Base-by-base conservation (phyloP, 2,329 filamentous ascomycete species). In the Xylaria sp. region DNA sequence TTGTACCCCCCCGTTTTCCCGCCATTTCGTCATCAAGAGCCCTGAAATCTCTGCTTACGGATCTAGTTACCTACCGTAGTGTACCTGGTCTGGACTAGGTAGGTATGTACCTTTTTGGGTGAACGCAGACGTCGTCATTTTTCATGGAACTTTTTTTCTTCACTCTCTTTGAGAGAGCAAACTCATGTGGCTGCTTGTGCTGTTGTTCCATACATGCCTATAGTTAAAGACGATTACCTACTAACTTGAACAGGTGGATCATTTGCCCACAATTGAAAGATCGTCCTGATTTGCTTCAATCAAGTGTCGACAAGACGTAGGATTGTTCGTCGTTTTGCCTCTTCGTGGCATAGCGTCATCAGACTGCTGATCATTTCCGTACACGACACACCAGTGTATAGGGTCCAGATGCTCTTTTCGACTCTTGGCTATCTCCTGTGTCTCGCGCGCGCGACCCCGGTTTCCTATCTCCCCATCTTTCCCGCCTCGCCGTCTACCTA, bases 291-390 rank as follows among this genome's bases (percentile, higher is more conserved):
- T 58, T 60, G 42, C 53, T 63, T 56, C 36, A 31, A 60, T 59
- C 28, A 69, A 65, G 44, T 42, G 59, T 58, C 53, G 36, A 60
- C 49, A 54, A 49, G 63, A 56, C 58, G 58, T 49, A 63, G 67
- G 68, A 67, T 63, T 62, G 65, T 51, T 53, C 64, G 67, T 71
- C 63, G 61, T 72, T 73, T 72, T 74, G 72, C 70, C 71, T 72
- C 72, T 72, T 72, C 72, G 67, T 51, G 67, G 72, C 66, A 73
- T 76, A 76, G 75, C 75, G 75, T 75, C 74, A 74, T 76, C 73
- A 64, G 74, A 66, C 71, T 72, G 75, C 74, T 75, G 75, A 77
- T 77, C 75, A 73, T 74, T 77, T 66, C 75, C 74, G 68, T 66
- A 69, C 74, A 62, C 70, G 71, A 74, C 67, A 59, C 63, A 59